Evolutionary conservation across 192 early-diverging fungal species (phyloP).

Genomic region (Umbelopsis vinacea): DNA sequence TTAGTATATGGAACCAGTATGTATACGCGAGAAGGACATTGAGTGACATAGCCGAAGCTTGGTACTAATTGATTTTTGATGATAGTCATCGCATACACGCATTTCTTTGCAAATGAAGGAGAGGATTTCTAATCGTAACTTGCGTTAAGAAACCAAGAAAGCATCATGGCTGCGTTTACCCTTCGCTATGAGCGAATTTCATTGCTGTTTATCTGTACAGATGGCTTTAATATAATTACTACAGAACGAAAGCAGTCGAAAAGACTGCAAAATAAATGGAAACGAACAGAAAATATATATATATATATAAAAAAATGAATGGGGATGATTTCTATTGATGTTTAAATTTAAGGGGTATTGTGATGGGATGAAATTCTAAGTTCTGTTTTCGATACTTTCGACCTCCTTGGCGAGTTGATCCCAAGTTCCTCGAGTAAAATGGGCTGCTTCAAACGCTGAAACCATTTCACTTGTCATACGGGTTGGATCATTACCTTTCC

Average conservation of each 20-base stretch:
- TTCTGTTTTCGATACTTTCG: neutral
- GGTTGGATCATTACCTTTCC: constrained; percentile 24
- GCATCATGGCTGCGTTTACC: neutral
- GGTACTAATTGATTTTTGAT: constrained; percentile 5
- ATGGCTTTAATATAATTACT: constrained; percentile 5
- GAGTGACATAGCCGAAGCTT: neutral
- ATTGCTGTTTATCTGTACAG: constrained; percentile 2
- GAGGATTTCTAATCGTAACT: constrained; percentile 54
- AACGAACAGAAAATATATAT: too few species aligned
- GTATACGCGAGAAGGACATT: neutral
- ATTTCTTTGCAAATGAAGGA: constrained; percentile 55
- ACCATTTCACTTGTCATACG: constrained; percentile 2
- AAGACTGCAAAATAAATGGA: neutral
- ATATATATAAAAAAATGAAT: neutral
- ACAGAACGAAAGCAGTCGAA: neutral
- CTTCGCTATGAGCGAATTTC: neutral
- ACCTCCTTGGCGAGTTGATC: neutral
- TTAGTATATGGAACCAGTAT: constrained; percentile 92
- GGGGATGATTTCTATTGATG: too few species aligned
- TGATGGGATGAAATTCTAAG: neutral
- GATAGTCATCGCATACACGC: constrained; percentile 60
- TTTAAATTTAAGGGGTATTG: neutral
- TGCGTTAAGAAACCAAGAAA: neutral
- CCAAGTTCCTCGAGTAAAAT: neutral
- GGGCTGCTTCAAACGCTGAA: neutral